phyloP scores from a whole-genome alignment of 768 basidiomycete species.

The Amanita molliuscula region DNA sequence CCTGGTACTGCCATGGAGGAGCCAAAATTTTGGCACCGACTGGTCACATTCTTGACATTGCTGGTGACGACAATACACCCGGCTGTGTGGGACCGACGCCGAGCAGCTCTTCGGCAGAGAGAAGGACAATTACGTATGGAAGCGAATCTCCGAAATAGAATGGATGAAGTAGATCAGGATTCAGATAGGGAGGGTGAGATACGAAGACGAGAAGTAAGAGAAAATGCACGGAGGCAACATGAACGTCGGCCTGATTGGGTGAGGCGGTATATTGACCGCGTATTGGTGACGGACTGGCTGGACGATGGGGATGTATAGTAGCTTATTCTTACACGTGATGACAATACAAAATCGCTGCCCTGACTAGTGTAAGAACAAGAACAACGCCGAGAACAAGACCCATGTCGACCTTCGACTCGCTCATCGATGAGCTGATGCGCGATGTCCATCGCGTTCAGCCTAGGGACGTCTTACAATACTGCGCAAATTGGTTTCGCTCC shows the following conservation, averaged over 20 bases:
- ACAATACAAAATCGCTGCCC: neutral
- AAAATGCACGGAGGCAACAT: conserved; percentile 38
- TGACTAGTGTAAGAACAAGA: neutral
- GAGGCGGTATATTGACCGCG: conserved; percentile 52
- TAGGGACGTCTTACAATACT: conserved; percentile 85
- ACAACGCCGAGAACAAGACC: neutral
- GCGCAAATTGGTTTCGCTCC: conserved; percentile 89
- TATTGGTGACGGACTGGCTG: conserved; percentile 55
- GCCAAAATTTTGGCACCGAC: conserved; percentile 40
- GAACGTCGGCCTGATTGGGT: conserved; percentile 51
- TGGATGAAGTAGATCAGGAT: conserved; percentile 16
- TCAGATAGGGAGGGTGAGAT: conserved; percentile 18
- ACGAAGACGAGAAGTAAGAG: conserved; percentile 25
- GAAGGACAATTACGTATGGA: conserved; percentile 64
- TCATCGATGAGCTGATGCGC: conserved; percentile 78
- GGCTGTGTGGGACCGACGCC: conserved; percentile 63
- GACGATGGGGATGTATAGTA: conserved; percentile 46
- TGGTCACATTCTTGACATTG: conserved; percentile 42
- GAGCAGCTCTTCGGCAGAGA: conserved; percentile 43
- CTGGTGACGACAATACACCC: conserved; percentile 58
- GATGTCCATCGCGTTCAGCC: conserved; percentile 83
- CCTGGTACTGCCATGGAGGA: conserved; percentile 22
- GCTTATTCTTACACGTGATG: conserved; percentile 7
- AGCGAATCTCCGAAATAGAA: conserved; percentile 33
- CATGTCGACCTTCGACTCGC: conserved; percentile 72